Evolutionary conservation across 108 stramenopile genomes (phyloP), one percentile per base, ranked within the genome.

Genomic region (Cyclotella cryptica): DNA sequence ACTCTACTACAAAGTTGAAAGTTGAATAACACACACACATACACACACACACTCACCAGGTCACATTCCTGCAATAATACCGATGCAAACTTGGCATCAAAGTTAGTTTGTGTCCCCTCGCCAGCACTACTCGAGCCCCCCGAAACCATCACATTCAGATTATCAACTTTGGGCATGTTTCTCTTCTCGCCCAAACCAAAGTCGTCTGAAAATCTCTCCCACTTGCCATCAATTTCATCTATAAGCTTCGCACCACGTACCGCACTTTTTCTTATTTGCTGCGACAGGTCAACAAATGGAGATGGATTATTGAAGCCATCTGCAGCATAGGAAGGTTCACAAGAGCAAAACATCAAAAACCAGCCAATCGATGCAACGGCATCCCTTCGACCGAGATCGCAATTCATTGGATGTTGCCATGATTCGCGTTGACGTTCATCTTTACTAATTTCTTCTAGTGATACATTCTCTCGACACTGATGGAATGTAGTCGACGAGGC

Each of bases 171-270:
- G 9, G 76, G 70, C 24, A 41, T 28, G 46, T 76, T 83, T 49
- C 81, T 66, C 35, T 75, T 68, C 18, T 75, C 58, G 6, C 95
- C 95, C 21, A 96, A 55, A 12, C 89, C 88, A 46, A 81, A 88
- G 29, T 75, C 69, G 39, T 96, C 95, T 0, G 87, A 87, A 64
- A 96, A 91, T 52, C 78, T 63, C 70, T 96, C 95, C 92, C 92
- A 96, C 71, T 72, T 54, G 11, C 88, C 90, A 71, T 96, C 95
- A 17, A 89, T 41, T 42, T 80, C 76, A 72, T 96, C 95, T 30
- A 93, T 90, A 28, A 89, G 46, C 71, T 91, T 92, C 15, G 95
- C 95, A 22, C 92, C 95, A 24, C 78, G 83, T 3, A 96, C 95
- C 15, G 93, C 92, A 22, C 69, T 51, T 45, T 51, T 74, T 35